These are phyloP conservation scores for Phallus indusiatus DNA, from an alignment of 768 basidiomycete species.

Conservation along the genomic window DNA sequence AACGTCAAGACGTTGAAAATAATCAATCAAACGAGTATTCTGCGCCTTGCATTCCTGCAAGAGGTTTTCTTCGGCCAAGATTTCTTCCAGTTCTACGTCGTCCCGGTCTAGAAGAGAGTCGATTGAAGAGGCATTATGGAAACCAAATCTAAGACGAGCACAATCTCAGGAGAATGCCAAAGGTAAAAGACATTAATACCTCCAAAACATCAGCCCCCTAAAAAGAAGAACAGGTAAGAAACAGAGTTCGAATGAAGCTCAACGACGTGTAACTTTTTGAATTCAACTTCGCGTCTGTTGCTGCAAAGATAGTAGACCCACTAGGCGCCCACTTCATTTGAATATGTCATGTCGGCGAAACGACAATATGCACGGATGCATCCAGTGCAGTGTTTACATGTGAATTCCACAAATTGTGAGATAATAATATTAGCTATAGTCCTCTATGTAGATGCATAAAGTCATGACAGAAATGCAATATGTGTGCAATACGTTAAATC, in stretches of 20 bases:
- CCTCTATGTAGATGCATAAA: background rate
- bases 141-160: conserved; percentile 60
- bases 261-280: background rate
- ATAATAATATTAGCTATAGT: background rate
- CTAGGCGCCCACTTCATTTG: background rate
- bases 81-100: conserved; percentile 79
- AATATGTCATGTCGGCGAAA: too few relatives aligned
- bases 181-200: conserved; percentile 22
- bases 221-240: background rate
- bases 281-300: background rate
- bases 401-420: background rate
- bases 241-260: background rate
- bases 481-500: background rate
- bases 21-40: conserved; percentile 82
- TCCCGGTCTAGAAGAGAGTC: conserved; percentile 88
- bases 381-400: background rate
- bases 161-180: conserved; percentile 1
- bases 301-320: background rate
- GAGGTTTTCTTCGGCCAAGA: conserved; percentile 89
- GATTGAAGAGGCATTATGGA: conserved; percentile 81
- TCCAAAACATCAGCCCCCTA: conserved; percentile 36
- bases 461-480: background rate
- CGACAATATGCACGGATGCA: too few relatives aligned
- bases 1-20: conserved; percentile 75
- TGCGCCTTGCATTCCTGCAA: conserved; percentile 93